Base-by-base conservation (phyloP, 2,329 filamentous ascomycete species). In the Cryphonectria parasitica region DNA sequence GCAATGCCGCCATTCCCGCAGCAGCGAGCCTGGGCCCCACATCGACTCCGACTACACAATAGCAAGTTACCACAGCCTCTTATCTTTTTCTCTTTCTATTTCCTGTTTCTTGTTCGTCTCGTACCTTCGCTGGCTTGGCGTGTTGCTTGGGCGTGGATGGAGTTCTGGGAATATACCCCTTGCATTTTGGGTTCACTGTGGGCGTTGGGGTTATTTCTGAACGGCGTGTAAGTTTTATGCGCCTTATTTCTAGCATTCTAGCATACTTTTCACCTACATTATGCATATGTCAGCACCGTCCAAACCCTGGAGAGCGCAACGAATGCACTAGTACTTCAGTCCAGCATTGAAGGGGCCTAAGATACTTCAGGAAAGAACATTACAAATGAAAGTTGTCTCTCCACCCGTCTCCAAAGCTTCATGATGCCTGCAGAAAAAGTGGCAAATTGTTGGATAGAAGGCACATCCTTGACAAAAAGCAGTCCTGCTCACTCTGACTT, bases 1-100 rank as follows among this genome's bases (percentile, higher is more conserved):
- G 69, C 69, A 70, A 43, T 56, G 74, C 31, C 64, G 36, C 61
- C n/a, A 66, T 63, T 2, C 49, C 65, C 11, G 36, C 68, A 7
- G 65, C 39, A n/a, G 68, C 52, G 6, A 28, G 28, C 15, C 41
- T 52, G 17, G 49, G n/a, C 36, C 34, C 52, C 6, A 58, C 64
- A n/a, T 61, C 19, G 25, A 19, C 22, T 36, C 10, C 63, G 19
- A 62, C 66, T 25, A 43, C 31, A 11, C 22, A 58, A 34, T 41
- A 43, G 39, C 36, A 39, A 31, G 13, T 19, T 49, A n/a, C 45
- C n/a, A 19, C 39, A 41, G 22, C 34, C 36, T 15, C 4, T 8
- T 7, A n/a, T 7, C n/a, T 22, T 28, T 13, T 15, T 28, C 17
- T 22, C 10, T 25, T 19, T 28, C 17, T 34, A 2, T 45, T 31